Conservation (phyloP, 2,329 filamentous ascomycete species). For the Hymenoscyphus salicellus region DNA sequence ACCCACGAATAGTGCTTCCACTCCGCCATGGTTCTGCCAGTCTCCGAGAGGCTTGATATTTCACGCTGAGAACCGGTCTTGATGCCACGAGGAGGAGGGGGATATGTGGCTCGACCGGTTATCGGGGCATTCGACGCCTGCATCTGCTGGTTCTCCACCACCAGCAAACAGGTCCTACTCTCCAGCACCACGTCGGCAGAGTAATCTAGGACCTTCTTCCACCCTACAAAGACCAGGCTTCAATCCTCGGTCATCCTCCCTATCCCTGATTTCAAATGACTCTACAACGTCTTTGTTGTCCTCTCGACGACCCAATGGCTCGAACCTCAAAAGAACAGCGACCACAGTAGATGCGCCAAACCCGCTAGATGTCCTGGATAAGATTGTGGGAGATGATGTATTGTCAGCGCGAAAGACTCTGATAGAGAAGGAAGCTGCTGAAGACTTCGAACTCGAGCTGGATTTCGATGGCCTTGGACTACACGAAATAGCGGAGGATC, state of each 20-base stretch:
- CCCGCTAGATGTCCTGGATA: slow-evolving; percentile 66
- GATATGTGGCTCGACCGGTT: slow-evolving; percentile 89
- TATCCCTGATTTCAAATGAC: slow-evolving; percentile 74
- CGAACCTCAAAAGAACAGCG: slow-evolving; percentile 60
- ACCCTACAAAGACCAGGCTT: slow-evolving; percentile 66
- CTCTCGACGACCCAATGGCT: slow-evolving; percentile 63
- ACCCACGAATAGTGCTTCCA: not conserved
- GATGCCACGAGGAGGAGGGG: slow-evolving; percentile 11
- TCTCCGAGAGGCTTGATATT: slow-evolving; percentile 1
- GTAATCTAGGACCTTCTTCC: slow-evolving; percentile 65
- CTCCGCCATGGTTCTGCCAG: slow-evolving; percentile 1
- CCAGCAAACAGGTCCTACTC: slow-evolving; percentile 68
- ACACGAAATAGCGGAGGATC: slow-evolving; percentile 47
- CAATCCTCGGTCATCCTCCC: slow-evolving; percentile 69
- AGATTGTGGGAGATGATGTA: slow-evolving; percentile 28
- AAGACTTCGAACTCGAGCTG: slow-evolving; percentile 63
- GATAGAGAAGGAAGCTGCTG: slow-evolving; percentile 32
- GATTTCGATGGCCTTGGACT: slow-evolving; percentile 79
- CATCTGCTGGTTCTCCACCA: slow-evolving; percentile 51
- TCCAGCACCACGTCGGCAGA: slow-evolving; percentile 65
- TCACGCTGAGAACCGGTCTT: slow-evolving; percentile 2
- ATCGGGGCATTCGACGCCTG: slow-evolving; percentile 60
- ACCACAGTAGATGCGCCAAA: slow-evolving; percentile 56
- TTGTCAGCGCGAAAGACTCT: slow-evolving; percentile 13
- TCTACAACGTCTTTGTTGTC: slow-evolving; percentile 75